These are phyloP conservation scores for Mychonastes homosphaera DNA, from an alignment of 139 green algal species.

Conservation along the genomic window DNA sequence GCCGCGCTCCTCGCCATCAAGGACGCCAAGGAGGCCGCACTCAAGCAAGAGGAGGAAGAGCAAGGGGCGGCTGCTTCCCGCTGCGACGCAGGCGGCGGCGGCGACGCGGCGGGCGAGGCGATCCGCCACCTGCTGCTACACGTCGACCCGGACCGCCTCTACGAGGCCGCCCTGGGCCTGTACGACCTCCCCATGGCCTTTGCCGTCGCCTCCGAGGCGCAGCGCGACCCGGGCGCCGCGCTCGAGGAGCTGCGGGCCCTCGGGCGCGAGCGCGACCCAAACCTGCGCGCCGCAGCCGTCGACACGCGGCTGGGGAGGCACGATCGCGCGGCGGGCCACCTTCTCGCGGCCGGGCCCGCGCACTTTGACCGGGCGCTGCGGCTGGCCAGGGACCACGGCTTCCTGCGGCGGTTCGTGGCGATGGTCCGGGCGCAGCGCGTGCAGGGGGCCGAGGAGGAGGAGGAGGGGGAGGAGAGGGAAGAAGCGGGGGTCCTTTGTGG, in stretches of 20 bases:
- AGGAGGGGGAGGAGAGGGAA: constrained; percentile 3
- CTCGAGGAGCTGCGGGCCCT: constrained; percentile 66
- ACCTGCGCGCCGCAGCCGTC: constrained; percentile 45
- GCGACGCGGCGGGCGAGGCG: constrained; percentile 45
- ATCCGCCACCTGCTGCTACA: constrained; percentile 79
- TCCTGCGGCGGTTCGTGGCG: constrained; percentile 63
- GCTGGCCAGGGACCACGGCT: constrained; percentile 46
- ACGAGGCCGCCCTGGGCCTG: constrained; percentile 70
- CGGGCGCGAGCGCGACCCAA: constrained; percentile 12
- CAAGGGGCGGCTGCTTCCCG: background rate
- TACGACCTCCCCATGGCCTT: constrained; percentile 89
- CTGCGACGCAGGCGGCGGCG: background rate
- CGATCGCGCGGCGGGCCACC: constrained; percentile 41
- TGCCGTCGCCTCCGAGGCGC: constrained; percentile 69
- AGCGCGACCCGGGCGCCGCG: constrained; percentile 81
- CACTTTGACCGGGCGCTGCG: constrained; percentile 49
- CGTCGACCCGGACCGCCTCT: constrained; percentile 63
- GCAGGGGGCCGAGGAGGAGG: constrained; percentile 9
- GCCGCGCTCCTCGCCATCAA: constrained; percentile 58
- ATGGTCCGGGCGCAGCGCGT: constrained; percentile 23
- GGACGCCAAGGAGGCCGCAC: constrained; percentile 43
- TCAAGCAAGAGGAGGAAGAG: constrained; percentile 13
- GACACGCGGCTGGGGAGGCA: constrained; percentile 66
- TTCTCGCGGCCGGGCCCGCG: constrained; percentile 43
- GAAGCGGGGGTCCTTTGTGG: background rate